Evolutionary conservation across 2,329 filamentous ascomycete species (phyloP).

Genomic region (Cladosporium sp.): DNA sequence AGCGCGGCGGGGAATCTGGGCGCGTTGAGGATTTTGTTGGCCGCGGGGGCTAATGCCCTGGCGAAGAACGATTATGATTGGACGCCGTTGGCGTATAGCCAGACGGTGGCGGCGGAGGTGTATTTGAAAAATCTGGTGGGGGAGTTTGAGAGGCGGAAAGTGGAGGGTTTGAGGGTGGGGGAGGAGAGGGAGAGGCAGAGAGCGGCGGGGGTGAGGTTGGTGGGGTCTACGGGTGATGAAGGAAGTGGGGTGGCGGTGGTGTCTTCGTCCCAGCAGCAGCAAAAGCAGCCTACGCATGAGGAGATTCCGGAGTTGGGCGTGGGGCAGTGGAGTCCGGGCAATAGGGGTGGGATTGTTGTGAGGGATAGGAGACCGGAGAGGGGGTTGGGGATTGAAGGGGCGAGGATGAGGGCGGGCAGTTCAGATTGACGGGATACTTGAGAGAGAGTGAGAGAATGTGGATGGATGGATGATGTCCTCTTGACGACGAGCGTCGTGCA

Average conservation of each 20-base stretch:
- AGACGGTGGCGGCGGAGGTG: slow-evolving; percentile 77
- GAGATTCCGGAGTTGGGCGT: slow-evolving; percentile 1
- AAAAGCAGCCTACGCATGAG: neutral
- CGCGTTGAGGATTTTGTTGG: slow-evolving; percentile 70
- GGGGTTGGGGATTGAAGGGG: slow-evolving; percentile 7
- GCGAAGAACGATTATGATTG: slow-evolving; percentile 72
- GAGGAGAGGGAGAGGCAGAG: slow-evolving; percentile 27
- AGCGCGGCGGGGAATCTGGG: slow-evolving; percentile 76
- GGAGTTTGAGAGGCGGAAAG: slow-evolving; percentile 63
- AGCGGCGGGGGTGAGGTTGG: slow-evolving; percentile 28
- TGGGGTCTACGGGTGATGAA: slow-evolving; percentile 23
- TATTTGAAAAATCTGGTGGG: slow-evolving; percentile 74
- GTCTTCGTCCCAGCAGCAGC: neutral
- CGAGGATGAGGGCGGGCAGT: slow-evolving; percentile 12
- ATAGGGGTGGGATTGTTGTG: slow-evolving; percentile 5
- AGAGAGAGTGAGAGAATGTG: neutral
- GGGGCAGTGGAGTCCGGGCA: slow-evolving; percentile 11
- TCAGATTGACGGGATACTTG: slow-evolving; percentile 4
- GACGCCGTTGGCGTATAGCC: slow-evolving; percentile 78
- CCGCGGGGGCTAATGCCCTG: slow-evolving; percentile 71
- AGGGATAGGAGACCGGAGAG: slow-evolving; percentile 4
- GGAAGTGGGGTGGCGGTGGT: neutral
- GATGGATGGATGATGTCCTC: neutral
- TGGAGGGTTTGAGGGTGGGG: slow-evolving; percentile 35
- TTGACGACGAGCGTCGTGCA: neutral